Evolutionary conservation across 1,139 yeast species (phyloP), one percentile per base, ranked within the genome.

Genomic region (Saccharomyces pastorianus): DNA sequence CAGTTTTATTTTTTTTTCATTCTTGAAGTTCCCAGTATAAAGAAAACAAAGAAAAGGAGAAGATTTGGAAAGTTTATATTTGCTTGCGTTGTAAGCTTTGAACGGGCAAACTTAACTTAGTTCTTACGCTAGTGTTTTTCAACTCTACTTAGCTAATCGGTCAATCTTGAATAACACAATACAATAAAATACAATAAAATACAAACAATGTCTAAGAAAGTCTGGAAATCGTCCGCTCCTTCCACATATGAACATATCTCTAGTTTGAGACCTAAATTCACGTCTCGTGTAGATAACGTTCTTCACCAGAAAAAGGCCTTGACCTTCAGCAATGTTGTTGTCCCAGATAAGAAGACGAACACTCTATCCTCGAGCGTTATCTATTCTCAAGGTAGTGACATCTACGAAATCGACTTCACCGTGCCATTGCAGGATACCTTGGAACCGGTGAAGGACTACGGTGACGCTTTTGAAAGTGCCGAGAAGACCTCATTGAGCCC

Each of bases 181-280:
- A 32, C n/a, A 32, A 32, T 4, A 32, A 1, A 32, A 32, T 32
- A 32, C n/a, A 17, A 38, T 8, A 38, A 3, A 38, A 38, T 38
- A 17, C 26, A 38, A 4, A 26, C 17, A 38, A 38, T 38, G 44
- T 13, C 44, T 9, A 38, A 38, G 51, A 88, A 90, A 66, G 87
- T 88, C 56, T 93, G 99, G 99, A 91, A 91, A 71, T 93, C 91
- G 67, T 84, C 96, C 11, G 87, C 91, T 13, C 96, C 96, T 17
- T 78, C 89, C 61, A 74, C 93, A 51, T 93, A 93, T 49, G 64
- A 65, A 53, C 69, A 66, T 55, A 63, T 72, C 27, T 88, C 68
- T 76, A 87, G 58, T 79, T 88, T 63, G 80, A 88, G 58, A 81
- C 95, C 46, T 76, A 81, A 58, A 82, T 88, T 20, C 47, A 55